Evolutionary conservation across 345 rosid species (phyloP).

Genomic region (Noccaea caerulescens): DNA sequence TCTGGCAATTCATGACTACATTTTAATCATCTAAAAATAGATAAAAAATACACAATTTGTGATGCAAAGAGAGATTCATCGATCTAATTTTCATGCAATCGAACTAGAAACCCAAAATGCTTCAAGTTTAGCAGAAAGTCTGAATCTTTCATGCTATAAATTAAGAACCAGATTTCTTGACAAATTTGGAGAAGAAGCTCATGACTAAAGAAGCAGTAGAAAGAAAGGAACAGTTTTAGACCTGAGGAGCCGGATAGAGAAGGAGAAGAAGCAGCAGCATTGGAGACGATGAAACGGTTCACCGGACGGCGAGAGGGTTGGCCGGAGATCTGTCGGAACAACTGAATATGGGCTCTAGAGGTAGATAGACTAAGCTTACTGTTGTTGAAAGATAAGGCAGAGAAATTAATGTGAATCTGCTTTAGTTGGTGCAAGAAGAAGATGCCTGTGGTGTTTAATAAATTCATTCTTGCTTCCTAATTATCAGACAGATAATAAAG

Average conservation of each 20-base stretch:
- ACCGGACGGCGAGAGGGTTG: slow-evolving; percentile 30
- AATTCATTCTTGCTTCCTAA: too few species aligned
- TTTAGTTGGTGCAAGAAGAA: slow-evolving; percentile 30
- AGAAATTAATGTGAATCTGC: slow-evolving; percentile 25
- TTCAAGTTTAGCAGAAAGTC: slow-evolving; percentile 10
- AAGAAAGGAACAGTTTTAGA: slow-evolving; percentile 8
- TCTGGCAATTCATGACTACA: slow-evolving; percentile 41
- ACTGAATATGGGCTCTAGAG: slow-evolving; percentile 27
- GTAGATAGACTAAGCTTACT: slow-evolving; percentile 17
- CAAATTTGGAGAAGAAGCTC: neutral
- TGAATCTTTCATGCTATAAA: neutral
- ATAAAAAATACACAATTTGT: neutral
- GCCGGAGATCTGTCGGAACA: slow-evolving; percentile 28
- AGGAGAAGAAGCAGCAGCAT: slow-evolving; percentile 45
- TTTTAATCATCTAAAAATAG: neutral
- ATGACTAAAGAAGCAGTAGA: slow-evolving; percentile 19
- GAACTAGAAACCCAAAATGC: slow-evolving; percentile 7
- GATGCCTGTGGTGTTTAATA: too few species aligned
- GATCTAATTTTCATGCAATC: slow-evolving; percentile 3
- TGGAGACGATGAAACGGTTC: slow-evolving; percentile 34
- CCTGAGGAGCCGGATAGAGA: slow-evolving; percentile 45
- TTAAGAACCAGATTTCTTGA: neutral
- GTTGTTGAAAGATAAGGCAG: slow-evolving; percentile 32
- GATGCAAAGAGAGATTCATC: neutral
- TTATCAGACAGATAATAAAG: too few species aligned